Percentiles rank a stretch among this genome's conserved stretches.
Evolutionary conservation across 495 filamentous ascomycete genomes (phyloP).

Genomic region (Penicillium paradoxum): DNA sequence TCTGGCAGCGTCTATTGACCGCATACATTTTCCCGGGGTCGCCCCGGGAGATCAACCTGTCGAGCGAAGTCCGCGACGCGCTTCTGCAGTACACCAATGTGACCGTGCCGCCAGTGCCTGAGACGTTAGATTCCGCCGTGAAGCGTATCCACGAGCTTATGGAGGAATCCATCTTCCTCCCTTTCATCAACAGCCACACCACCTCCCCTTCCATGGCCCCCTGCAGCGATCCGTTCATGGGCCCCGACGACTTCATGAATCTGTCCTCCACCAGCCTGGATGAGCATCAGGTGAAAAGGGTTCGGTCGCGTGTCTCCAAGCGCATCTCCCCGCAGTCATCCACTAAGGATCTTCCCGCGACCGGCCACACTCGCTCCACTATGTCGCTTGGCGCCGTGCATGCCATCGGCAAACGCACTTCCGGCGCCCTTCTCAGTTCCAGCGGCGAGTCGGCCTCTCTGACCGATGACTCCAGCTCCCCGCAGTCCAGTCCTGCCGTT

Average conservation of each 20-base stretch:
- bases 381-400: slow-evolving; percentile 33
- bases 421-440: slow-evolving; percentile 31
- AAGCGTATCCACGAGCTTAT: slow-evolving; percentile 90
- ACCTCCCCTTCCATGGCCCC: slow-evolving; percentile 30
- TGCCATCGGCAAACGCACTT: slow-evolving; percentile 33
- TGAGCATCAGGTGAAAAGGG: slow-evolving; percentile 28
- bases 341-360: slow-evolving; percentile 32
- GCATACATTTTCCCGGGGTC: slow-evolving; percentile 59
- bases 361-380: slow-evolving; percentile 26
- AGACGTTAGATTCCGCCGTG: slow-evolving; percentile 81
- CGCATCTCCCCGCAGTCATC: slow-evolving; percentile 45
- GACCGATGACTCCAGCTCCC: slow-evolving; percentile 47
- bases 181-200: slow-evolving; percentile 40
- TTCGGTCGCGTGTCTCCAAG: slow-evolving; percentile 31
- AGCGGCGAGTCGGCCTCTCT: slow-evolving; percentile 39
- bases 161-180: slow-evolving; percentile 79
- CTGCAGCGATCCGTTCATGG: slow-evolving; percentile 25
- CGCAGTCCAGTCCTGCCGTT: slow-evolving; percentile 39
- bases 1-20: slow-evolving; percentile 58
- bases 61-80: slow-evolving; percentile 74
- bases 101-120: slow-evolving; percentile 67
- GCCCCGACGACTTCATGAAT: slow-evolving; percentile 31
- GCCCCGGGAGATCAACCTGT: slow-evolving; percentile 88
- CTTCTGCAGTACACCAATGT: slow-evolving; percentile 61
- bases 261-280: slow-evolving; percentile 29